Conservation (phyloP, 306 rosid species). For the Biancaea sappan region DNA sequence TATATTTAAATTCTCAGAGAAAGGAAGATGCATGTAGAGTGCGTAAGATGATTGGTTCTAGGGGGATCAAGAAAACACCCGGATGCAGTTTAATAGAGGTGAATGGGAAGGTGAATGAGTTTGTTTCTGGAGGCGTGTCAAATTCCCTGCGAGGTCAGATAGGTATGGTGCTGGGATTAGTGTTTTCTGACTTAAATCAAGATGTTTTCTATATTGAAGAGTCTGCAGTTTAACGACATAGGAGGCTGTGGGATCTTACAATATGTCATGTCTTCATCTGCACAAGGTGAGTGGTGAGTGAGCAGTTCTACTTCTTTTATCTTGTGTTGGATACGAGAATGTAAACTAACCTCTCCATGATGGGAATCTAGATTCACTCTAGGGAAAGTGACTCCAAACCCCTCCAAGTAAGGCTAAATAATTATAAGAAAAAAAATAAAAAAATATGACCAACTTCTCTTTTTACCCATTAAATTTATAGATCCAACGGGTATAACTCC, state of each 20-base stretch:
- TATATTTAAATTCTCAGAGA: conserved; percentile 44
- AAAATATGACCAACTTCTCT: no score
- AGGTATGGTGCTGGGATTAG: conserved; percentile 29
- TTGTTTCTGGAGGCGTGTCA: conserved; percentile 42
- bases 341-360: background rate
- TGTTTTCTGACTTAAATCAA: conserved; percentile 28
- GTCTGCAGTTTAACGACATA: background rate
- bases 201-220: background rate
- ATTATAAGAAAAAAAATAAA: no score
- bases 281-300: background rate
- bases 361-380: no score
- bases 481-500: no score
- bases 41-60: conserved; percentile 41
- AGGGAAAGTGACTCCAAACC: no score
- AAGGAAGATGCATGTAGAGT: conserved; percentile 46
- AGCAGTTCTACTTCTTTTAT: background rate
- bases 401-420: no score
- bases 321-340: background rate
- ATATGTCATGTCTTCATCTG: background rate
- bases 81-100: conserved; percentile 52
- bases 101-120: conserved; percentile 45
- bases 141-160: conserved; percentile 31
- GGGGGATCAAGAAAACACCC: conserved; percentile 48
- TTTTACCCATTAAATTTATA: no score
- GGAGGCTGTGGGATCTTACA: background rate